These are phyloP conservation scores for Solanum chiquidenum DNA, from an alignment of 257 asterid species.

Conservation along the genomic window DNA sequence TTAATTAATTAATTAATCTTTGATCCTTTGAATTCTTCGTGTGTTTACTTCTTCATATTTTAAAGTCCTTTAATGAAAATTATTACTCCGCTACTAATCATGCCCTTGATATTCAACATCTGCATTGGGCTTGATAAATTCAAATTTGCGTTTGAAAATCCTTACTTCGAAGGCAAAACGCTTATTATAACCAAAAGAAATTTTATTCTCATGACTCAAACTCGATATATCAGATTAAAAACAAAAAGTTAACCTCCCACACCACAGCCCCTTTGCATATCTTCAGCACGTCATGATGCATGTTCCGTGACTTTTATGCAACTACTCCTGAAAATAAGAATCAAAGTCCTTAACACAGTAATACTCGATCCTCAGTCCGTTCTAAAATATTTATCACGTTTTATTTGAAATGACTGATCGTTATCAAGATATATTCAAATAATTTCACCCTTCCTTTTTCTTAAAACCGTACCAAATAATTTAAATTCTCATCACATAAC, in stretches of 20 bases:
- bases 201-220: no score
- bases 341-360: no score
- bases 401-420: fast-evolving
- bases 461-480: not conserved
- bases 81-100: not conserved
- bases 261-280: not conserved
- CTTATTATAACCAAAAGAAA: no score
- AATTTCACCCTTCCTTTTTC: not conserved
- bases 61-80: no score
- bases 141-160: not conserved
- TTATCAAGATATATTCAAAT: not conserved
- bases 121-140: not conserved
- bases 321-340: no score
- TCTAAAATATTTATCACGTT: no score
- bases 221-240: no score
- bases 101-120: not conserved
- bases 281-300: not conserved
- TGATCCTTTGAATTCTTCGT: not conserved
- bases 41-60: no score
- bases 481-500: not conserved
- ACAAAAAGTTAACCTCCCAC: not conserved
- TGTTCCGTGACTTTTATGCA: no score
- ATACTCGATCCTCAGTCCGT: fast-evolving
- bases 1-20: no score
- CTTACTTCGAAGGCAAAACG: no score